phyloP scores from a whole-genome alignment of 805 yeast species.

The Yarrowia keelungensis region DNA sequence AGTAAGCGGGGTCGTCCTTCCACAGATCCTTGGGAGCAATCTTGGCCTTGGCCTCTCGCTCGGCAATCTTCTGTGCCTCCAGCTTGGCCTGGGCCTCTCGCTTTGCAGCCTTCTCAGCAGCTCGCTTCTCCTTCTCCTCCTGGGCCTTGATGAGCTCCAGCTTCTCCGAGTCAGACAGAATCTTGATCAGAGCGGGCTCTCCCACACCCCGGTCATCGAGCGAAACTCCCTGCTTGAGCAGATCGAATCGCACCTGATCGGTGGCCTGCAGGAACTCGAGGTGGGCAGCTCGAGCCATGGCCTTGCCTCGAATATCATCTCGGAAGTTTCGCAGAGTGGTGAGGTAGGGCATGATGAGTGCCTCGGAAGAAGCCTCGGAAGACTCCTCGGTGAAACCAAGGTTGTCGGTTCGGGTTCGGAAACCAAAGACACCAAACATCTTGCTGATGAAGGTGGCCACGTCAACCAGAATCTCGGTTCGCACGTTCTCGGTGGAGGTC shows the following conservation, averaged over 20 bases:
- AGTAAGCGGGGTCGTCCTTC: constrained; percentile 60
- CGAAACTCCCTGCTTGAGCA: constrained; percentile 78
- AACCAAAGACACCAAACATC: constrained; percentile 76
- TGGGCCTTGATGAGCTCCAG: constrained; percentile 64
- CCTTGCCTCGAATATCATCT: constrained; percentile 76
- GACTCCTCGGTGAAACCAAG: constrained; percentile 79
- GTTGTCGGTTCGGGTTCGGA: constrained; percentile 68
- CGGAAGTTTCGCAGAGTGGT: constrained; percentile 80
- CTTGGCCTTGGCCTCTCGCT: constrained; percentile 75
- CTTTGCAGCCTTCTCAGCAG: constrained; percentile 64
- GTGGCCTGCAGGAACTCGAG: constrained; percentile 67
- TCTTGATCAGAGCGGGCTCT: constrained; percentile 81
- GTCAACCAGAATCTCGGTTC: constrained; percentile 70
- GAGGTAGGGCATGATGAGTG: constrained; percentile 77
- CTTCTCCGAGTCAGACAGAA: constrained; percentile 73
- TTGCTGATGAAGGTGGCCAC: constrained; percentile 73
- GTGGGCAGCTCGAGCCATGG: constrained; percentile 66
- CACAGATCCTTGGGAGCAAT: constrained; percentile 77
- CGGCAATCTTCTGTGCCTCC: constrained; percentile 52
- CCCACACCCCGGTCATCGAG: constrained; percentile 87
- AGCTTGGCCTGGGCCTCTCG: constrained; percentile 53
- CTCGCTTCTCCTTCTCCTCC: constrained; percentile 61
- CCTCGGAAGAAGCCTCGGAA: constrained; percentile 58
- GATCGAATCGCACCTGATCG: constrained; percentile 74
- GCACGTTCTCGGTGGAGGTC: constrained; percentile 57